Conservation (phyloP, 306 rosid genomes). For the Argentina anserina region DNA sequence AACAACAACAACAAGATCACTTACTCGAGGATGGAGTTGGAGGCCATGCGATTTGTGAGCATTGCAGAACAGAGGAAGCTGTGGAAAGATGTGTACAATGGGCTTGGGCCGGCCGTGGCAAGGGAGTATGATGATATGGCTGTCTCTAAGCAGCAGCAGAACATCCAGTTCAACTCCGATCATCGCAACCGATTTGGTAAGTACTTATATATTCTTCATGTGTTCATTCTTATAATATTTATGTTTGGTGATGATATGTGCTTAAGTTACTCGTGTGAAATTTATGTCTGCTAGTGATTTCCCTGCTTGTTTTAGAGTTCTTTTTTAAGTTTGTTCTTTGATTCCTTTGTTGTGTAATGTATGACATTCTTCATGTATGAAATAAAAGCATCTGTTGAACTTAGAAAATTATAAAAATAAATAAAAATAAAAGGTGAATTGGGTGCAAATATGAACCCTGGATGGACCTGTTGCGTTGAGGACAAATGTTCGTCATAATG, state of each 20-base stretch:
- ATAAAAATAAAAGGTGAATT: not conserved
- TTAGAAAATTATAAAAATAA: no score
- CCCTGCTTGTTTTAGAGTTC: not conserved
- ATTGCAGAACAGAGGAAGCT: constrained; percentile 41
- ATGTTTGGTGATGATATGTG: not conserved
- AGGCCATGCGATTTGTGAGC: constrained; percentile 57
- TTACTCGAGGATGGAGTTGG: constrained; percentile 62
- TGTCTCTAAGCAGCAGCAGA: constrained; percentile 33
- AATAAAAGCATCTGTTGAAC: not conserved
- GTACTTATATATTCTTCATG: not conserved
- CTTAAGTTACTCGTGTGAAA: not conserved
- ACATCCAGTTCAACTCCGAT: constrained; percentile 19
- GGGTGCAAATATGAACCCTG: not conserved
- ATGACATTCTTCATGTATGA: not conserved
- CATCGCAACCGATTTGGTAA: constrained; percentile 24
- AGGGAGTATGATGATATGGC: constrained; percentile 55
- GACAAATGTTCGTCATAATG: not conserved
- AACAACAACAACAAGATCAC: constrained; percentile 8
- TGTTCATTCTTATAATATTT: not conserved
- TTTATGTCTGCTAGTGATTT: not conserved
- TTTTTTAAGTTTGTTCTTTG: not conserved
- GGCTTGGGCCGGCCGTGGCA: constrained; percentile 44
- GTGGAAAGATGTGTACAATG: constrained; percentile 54
- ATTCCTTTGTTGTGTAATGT: not conserved
- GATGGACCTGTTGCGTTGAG: not conserved